These are phyloP conservation scores for Claviceps purpurea DNA, from an alignment of 2,329 filamentous ascomycete genomes.

Conservation along the genomic window DNA sequence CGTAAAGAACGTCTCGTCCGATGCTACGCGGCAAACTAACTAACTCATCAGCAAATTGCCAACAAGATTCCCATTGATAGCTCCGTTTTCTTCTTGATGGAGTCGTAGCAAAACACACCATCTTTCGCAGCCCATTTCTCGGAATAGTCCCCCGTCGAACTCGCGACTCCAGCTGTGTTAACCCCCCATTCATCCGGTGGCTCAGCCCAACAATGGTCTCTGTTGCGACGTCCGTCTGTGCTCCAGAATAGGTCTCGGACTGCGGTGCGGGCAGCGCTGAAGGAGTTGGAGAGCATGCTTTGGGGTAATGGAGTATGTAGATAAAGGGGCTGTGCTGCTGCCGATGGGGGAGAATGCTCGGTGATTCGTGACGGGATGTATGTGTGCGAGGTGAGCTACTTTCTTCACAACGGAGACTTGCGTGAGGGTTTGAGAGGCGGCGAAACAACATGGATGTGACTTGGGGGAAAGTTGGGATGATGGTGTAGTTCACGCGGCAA, in stretches of 20 bases:
- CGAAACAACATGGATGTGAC: too few relatives aligned
- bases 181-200: conserved; percentile 1
- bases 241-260: conserved; percentile 3
- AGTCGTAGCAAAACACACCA: background rate
- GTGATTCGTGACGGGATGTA: too few relatives aligned
- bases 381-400: too few relatives aligned
- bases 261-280: conserved; percentile 1
- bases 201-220: background rate
- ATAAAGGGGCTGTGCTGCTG: too few relatives aligned
- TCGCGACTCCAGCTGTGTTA: background rate
- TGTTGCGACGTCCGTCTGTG: background rate
- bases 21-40: background rate
- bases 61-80: too few relatives aligned
- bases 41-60: background rate
- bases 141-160: background rate
- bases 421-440: too few relatives aligned
- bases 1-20: conserved; percentile 1
- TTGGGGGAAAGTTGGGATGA: background rate
- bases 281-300: conserved; percentile 3
- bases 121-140: background rate
- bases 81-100: too few relatives aligned
- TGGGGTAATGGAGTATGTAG: too few relatives aligned
- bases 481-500: background rate
- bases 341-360: too few relatives aligned
- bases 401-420: too few relatives aligned